Evolutionary conservation across 371 early-diverging fungal species (phyloP), one percentile per base, ranked within the genome.

Genomic region (Haplosporangium sp.): DNA sequence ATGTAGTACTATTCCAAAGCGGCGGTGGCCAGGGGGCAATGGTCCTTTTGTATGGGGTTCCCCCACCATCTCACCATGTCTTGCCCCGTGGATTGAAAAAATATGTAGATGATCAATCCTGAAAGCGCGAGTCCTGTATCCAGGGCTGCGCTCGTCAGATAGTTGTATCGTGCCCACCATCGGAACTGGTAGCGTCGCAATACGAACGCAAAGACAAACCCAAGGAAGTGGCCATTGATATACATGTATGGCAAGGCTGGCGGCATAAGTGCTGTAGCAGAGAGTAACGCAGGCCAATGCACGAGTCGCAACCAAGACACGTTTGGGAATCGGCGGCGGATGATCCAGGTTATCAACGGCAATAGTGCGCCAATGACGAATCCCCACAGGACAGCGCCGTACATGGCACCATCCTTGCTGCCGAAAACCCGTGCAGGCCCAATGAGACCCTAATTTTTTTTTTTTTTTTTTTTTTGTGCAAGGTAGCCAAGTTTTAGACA

Each of bases 121-220:
- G 73, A 80, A 16, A 87, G 52, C 12, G 87, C 87, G 4, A 84
- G 74, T 46, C 92, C 94, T 16, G 89, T 86, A 68, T 93, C 93
- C 54, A 92, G 79, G 0, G 90, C 93, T 6, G 93, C 93, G 2
- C 92, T 91, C 6, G 92, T 86, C 37, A 92, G 82, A 70, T 91
- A 93, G 79, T 89, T 91, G 73, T 92, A 92, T 38, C 88, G 83
- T 56, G 82, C 61, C 91, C 92, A 94, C 93, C 93, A 93, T 3
- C 82, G 74, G 54, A 85, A 75, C 7, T 75, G 77, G 67, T 90
- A 87, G 51, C 84, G 83, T 74, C 88, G 87, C 37, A 92, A 40
- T 45, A 77, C 70, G 71, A 73, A 91, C 79, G 89, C 86, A 67
- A 90, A 92, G 48, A 93, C 62, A 75, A 91, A 88, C 58, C 90